A percentile compares a stretch with the other conserved stretches of the same genome.
phyloP scores from a whole-genome alignment of 805 yeast species.

The Ogataea sp. region DNA sequence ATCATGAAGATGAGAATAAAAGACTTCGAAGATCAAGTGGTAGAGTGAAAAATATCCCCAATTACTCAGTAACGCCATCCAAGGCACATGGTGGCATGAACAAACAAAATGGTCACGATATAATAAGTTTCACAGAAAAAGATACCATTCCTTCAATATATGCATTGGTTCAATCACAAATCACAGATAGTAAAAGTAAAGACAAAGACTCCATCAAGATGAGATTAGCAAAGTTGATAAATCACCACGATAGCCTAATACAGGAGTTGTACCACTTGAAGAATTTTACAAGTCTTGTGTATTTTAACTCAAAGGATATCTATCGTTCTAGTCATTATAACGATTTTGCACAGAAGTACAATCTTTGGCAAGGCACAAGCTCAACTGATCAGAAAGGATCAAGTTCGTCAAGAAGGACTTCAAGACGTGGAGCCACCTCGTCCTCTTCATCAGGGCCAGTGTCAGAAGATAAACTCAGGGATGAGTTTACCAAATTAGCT shows the following conservation, averaged over 20 bases:
- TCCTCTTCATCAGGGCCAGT: no score
- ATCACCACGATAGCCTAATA: slow-evolving; percentile 38
- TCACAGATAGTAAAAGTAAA: no score
- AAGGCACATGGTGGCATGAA: not conserved
- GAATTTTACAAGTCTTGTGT: slow-evolving; percentile 51
- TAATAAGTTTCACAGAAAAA: not conserved
- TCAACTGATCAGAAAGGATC: not conserved
- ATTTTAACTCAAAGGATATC: slow-evolving; percentile 44
- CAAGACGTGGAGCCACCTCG: not conserved
- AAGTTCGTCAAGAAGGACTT: slow-evolving; percentile 1
- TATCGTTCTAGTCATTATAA: not conserved
- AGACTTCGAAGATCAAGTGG: slow-evolving; percentile 8
- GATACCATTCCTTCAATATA: not conserved
- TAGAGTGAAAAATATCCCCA: slow-evolving; percentile 8
- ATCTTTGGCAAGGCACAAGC: not conserved
- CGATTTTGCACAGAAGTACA: not conserved
- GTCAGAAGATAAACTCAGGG: slow-evolving; percentile 4
- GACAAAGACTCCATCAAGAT: slow-evolving; percentile 11
- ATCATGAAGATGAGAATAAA: slow-evolving; percentile 1
- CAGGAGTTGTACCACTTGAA: slow-evolving; percentile 59
- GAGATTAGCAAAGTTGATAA: slow-evolving; percentile 33
- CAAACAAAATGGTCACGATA: not conserved
- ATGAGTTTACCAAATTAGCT: not conserved
- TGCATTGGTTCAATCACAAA: no score
- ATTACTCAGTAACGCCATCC: slow-evolving; percentile 2